Evolutionary conservation across 2,329 filamentous ascomycete species (phyloP), one percentile per base, ranked within the genome.

Genomic region (Pseudocercospora fuligena): DNA sequence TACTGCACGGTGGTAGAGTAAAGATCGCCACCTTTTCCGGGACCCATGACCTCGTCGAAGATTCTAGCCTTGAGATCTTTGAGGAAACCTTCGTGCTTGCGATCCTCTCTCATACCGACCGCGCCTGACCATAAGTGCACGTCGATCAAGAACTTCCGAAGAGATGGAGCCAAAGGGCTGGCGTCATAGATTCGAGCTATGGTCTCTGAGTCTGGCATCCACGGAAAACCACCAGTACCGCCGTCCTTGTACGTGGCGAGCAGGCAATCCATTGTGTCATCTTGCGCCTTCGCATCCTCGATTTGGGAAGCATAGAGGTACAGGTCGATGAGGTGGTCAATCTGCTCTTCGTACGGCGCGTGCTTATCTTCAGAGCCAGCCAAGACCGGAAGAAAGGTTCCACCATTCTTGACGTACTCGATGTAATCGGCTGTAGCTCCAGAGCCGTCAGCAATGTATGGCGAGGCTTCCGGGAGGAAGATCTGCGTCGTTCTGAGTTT

Each of bases 181-280:
- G 33, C 40, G 29, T 16, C 31, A 29, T 60, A 60, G 31, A 43
- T 29, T 43, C 33, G 33, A 7, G 33, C 21, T 21, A 60, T 60
- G 16, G n/a, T 43, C 4, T 60, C 57, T n/a, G 16, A 14, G 33
- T 43, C 57, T 43, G 57, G 57, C 11, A 46, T 16, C 57, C 57
- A 60, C 8, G 21, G n/a, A 1, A 7, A 11, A 4, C 33, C 57
- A 27, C 33, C 57, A 2, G 19, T 14, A 51, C 40, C 33, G 2
- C 33, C 31, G 31, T 60, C 31, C 7, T n/a, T 43, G 33, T 60
- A 60, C 1, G 40, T 60, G 21, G 57, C 57, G 36, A 60, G 57
- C 5, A 60, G 21, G n/a, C 33, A 43, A 14, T 60, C 57, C 31
- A 60, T 60, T 6, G 57, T 47, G 27, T 60, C 57, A 12, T 60